Conservation (phyloP, 345 rosid species). For the Erucastrum elatum region DNA sequence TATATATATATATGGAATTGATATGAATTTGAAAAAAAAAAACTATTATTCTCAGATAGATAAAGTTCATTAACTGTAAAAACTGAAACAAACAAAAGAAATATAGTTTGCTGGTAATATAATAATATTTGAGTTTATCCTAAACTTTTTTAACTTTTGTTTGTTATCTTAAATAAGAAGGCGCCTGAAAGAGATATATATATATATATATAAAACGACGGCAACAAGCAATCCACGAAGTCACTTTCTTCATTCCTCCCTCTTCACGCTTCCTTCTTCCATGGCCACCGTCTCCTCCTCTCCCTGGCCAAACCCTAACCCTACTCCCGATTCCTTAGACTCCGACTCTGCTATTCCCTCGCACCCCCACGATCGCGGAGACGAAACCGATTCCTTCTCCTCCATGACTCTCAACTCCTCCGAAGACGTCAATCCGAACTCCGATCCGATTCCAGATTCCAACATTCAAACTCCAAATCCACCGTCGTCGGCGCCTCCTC, state of each 20-base stretch:
- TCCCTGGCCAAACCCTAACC: neutral
- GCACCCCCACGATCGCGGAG: neutral
- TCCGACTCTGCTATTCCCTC: neutral
- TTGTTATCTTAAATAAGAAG: neutral
- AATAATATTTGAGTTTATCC: neutral
- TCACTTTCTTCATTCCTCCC: neutral
- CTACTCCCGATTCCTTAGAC: neutral
- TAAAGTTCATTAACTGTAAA: neutral
- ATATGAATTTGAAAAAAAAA: neutral
- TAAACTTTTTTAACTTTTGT: neutral
- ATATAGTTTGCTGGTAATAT: neutral
- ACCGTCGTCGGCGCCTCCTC: too few relatives aligned
- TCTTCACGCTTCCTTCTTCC: neutral
- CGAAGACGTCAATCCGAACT: neutral
- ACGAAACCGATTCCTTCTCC: neutral
- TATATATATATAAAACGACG: neutral
- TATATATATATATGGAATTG: too few relatives aligned
- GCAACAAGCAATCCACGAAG: neutral
- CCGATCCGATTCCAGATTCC: neutral
- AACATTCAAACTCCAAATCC: too few relatives aligned
- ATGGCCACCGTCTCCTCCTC: slow-evolving; percentile 1
- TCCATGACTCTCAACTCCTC: neutral
- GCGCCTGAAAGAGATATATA: neutral
- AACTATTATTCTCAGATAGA: neutral
- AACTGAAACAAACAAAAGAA: neutral